Percentiles rank a stretch among this genome's conserved stretches.
Conservation (phyloP, 768 basidiomycete genomes). For the Leccinum arenicola region DNA sequence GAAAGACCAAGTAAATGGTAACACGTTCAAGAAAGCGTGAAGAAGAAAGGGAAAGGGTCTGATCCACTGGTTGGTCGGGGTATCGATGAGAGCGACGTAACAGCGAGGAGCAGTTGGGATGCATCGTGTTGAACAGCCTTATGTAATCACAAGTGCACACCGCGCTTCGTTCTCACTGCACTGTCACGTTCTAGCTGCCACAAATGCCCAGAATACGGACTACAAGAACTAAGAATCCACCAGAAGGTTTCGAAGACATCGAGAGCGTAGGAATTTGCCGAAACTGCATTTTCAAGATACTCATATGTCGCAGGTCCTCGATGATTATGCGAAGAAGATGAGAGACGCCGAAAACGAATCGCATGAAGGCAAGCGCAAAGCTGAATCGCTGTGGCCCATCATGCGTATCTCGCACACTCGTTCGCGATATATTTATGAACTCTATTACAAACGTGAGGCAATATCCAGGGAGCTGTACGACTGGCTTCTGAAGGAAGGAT, state of each 20-base stretch:
- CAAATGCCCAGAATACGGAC: conserved; percentile 93
- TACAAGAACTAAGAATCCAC: conserved; percentile 87
- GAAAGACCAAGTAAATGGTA: background rate
- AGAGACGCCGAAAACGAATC: conserved; percentile 97
- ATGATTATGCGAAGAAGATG: conserved; percentile 99
- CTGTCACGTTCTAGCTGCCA: background rate
- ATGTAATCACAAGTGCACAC: conserved; percentile 17
- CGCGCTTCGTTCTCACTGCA: background rate
- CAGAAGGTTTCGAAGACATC: conserved; percentile 95
- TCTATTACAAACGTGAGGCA: conserved; percentile 98
- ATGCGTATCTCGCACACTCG: conserved; percentile 98
- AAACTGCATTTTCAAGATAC: background rate
- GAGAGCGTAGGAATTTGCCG: conserved; percentile 52
- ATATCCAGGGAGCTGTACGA: conserved; percentile 92
- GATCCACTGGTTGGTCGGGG: conserved; percentile 5
- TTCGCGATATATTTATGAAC: conserved; percentile 94
- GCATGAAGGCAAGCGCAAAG: conserved; percentile 96
- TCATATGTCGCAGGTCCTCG: conserved; percentile 67
- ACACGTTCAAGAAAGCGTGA: conserved; percentile 2
- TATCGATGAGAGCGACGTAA: conserved; percentile 18
- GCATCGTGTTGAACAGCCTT: conserved; percentile 16
- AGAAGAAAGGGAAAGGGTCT: conserved; percentile 5
- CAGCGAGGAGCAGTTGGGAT: background rate
- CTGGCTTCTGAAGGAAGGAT: conserved; percentile 96
- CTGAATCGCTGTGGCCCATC: conserved; percentile 93